These are phyloP conservation scores for Salix arbutifolia DNA, from an alignment of 345 rosid genomes.

Conservation along the genomic window DNA sequence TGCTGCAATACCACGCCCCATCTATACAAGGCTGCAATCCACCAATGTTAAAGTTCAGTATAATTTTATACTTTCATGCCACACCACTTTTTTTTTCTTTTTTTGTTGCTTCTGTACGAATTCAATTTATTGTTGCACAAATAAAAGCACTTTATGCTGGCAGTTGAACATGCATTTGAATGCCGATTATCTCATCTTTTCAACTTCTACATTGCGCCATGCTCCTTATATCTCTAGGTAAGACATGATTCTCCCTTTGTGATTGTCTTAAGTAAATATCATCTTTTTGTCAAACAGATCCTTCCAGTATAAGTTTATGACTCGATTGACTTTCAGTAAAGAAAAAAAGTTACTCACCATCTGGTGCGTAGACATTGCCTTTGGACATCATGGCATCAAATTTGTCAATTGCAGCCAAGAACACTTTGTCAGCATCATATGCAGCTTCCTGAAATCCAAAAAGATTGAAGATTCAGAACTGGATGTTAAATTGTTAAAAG, in stretches of 20 bases:
- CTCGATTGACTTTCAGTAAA: neutral
- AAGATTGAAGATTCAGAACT: neutral
- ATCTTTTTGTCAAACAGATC: neutral
- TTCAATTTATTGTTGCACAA: neutral
- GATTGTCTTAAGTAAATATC: neutral
- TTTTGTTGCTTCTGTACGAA: neutral
- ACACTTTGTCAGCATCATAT: conserved; percentile 65
- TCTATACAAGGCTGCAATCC: conserved; percentile 54
- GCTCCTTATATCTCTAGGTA: neutral
- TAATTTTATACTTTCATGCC: neutral
- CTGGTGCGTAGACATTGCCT: conserved; percentile 56
- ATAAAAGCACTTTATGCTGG: neutral
- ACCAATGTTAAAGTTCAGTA: neutral
- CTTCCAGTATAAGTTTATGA: neutral
- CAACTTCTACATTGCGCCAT: neutral
- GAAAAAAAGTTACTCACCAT: conserved; percentile 37
- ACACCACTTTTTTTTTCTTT: neutral
- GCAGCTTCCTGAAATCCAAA: conserved; percentile 55
- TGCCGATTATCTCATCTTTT: neutral
- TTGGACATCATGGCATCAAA: conserved; percentile 66
- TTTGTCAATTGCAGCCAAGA: conserved; percentile 70
- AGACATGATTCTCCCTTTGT: neutral
- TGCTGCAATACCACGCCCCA: conserved; percentile 69
- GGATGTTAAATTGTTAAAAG: neutral
- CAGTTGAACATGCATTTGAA: neutral